These are phyloP conservation scores for Brassica nigra DNA, from an alignment of 345 rosid genomes.

Conservation along the genomic window DNA sequence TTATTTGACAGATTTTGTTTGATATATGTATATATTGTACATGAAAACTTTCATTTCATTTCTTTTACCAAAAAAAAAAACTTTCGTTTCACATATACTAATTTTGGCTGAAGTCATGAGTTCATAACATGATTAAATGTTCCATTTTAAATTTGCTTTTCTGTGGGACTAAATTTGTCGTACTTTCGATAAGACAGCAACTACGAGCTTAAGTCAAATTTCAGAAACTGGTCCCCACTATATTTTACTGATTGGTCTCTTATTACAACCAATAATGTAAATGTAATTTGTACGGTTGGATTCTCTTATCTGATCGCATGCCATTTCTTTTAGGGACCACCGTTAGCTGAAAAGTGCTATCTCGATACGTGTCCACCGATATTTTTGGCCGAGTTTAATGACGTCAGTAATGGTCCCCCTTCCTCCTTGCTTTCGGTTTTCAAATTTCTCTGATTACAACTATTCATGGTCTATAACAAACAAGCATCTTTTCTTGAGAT, in stretches of 20 bases:
- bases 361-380: conserved; percentile 30
- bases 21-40: too few relatives aligned
- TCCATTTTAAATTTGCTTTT: not conserved
- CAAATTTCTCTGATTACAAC: not conserved
- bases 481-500: not conserved
- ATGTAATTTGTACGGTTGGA: conserved; percentile 3
- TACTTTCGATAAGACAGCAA: conserved; percentile 12
- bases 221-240: conserved; percentile 14
- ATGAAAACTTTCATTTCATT: not conserved
- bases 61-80: not conserved
- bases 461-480: conserved; percentile 10
- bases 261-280: conserved; percentile 20
- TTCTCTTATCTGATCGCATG: conserved; percentile 40
- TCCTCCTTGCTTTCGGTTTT: not conserved
- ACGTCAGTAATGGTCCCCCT: conserved; percentile 31
- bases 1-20: too few relatives aligned
- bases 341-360: not conserved
- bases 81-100: not conserved
- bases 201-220: conserved; percentile 21
- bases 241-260: not conserved
- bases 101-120: conserved; percentile 7
- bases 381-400: not conserved
- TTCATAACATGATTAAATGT: not conserved
- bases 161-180: conserved; percentile 6
- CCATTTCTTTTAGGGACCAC: conserved; percentile 32